Base-by-base conservation (phyloP, 768 basidiomycete species). In the Boletales sp. region DNA sequence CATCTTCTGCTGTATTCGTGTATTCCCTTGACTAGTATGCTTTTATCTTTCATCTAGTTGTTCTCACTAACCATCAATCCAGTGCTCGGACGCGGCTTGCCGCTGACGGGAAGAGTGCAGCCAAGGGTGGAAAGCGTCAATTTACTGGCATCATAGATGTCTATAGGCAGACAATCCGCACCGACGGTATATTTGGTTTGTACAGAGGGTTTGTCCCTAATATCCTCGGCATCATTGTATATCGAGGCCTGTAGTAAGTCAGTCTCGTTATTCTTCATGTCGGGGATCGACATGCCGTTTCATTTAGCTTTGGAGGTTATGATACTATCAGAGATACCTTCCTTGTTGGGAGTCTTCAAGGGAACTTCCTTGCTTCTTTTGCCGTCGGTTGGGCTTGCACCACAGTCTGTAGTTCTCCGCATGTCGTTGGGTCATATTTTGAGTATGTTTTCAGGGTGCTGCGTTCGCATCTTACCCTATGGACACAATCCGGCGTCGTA, bases 11-110 rank as follows among this genome's bases (percentile, higher is more conserved):
- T 14, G 59, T 76, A 46, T 75, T 75, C 58, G 75, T 73, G 11
- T 75, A 75, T 60, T 76, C 74, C 6, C 67, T 76, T 40, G 74
- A 76, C 50, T 76, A 74, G 69, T 73, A 47, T 21, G 67, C 30
- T 37, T 45, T 21, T 13, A 5, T 24, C 37, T 7, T 36, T 29
- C 18, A 30, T 15, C 18, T 39, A 42, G 8, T 24, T 15, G 13
- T 40, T 36, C 50, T n/a, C 21, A 45, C 18, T 36, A 15, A 46
- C 14, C 19, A 27, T 45, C 19, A 10, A 8, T 41, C 30, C 39
- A 72, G 72, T 45, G 73, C 75, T 24, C 63, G 75, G 7, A 75
- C 74, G 5, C 66, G 75, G 14, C 60, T 76, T 29, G 55, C 74
- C 29, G 73, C 70, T 14, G 74, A 75, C 48, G 65, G 63, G 29